These are phyloP conservation scores for Eutrema yunnanense DNA, from an alignment of 345 rosid genomes.

Conservation along the genomic window DNA sequence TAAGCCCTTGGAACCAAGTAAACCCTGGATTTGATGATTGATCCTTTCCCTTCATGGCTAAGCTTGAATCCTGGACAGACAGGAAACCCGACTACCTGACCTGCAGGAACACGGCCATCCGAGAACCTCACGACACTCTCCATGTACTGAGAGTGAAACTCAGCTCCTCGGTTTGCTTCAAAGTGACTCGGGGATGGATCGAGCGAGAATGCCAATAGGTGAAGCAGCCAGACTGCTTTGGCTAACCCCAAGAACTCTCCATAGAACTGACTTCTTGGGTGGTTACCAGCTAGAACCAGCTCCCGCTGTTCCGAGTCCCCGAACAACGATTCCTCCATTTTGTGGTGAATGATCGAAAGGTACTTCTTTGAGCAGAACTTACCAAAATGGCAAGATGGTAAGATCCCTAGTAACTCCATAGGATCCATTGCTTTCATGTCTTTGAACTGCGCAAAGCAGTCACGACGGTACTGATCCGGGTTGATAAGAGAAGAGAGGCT, in stretches of 20 bases:
- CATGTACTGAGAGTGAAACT: conserved; percentile 76
- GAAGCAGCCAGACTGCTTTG: conserved; percentile 88
- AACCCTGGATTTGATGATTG: conserved; percentile 79
- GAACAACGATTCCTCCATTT: conserved; percentile 93
- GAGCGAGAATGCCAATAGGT: conserved; percentile 85
- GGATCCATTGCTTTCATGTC: conserved; percentile 98
- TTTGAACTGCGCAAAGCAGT: conserved; percentile 75
- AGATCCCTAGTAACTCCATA: conserved; percentile 74
- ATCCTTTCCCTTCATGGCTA: conserved; percentile 49
- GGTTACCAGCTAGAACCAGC: conserved; percentile 59
- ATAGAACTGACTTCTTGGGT: conserved; percentile 82
- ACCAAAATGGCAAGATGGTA: conserved; percentile 83
- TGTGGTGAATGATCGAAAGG: conserved; percentile 76
- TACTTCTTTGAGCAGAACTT: conserved; percentile 84
- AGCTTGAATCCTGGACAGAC: conserved; percentile 90
- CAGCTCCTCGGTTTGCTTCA: conserved; percentile 79
- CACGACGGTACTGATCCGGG: conserved; percentile 70
- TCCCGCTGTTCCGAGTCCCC: conserved; percentile 71
- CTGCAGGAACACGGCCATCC: conserved; percentile 52
- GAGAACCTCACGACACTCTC: conserved; percentile 73
- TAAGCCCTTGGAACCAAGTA: conserved; percentile 51
- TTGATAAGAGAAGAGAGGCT: conserved; percentile 79
- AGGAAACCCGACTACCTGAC: conserved; percentile 75
- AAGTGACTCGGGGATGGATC: conserved; percentile 82
- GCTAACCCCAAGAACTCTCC: conserved; percentile 73